Evolutionary conservation across 202 grass and related monocot species (phyloP), one percentile per base, ranked within the genome.

Genomic region (Digitaria exilis): DNA sequence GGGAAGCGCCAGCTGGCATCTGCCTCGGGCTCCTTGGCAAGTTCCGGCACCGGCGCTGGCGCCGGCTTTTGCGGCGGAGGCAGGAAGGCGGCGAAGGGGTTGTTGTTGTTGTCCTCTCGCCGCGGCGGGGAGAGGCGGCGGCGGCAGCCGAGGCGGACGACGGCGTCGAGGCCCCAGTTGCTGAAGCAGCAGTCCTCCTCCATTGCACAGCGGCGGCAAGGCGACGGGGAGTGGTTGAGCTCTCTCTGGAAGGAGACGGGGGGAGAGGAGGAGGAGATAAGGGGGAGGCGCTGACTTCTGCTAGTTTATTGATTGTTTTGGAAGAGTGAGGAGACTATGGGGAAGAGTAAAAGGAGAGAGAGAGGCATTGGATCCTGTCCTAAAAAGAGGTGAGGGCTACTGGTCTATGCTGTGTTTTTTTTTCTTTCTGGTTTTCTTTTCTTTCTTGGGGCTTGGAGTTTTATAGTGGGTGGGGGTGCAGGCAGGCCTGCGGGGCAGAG

Each of bases 91-190:
- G 56, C 81, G 49, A 76, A 89, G 28, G 84, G 78, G 62, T 87
- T 82, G n/a, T n/a, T n/a, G n/a, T n/a, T n/a, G n/a, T n/a, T n/a
- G 55, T 87, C 80, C 16, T 51, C 16, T 46, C 34, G 76, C 21
- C 60, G 29, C 34, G 54, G 71, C 55, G 73, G 51, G 0, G 85
- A 50, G 28, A 76, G 21, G 70, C 28, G 30, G n/a, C 65, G 79
- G 10, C 76, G 67, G 84, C 90, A 84, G 42, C 71, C 85, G 18
- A 85, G 64, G 48, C 80, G 79, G 70, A 93, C 89, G 64, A 97
- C 91, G 78, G 89, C 89, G 31, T 71, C 70, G 30, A 97, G 87
- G 60, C 93, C 91, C 91, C 94, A 97, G 87, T 97, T 93, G 84
- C 93, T 89, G 57, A 62, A 29, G 54, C 34, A 81, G 60, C 34